Base-by-base conservation (phyloP, 352 stramenopile species). In the Blastocystis sp. region DNA sequence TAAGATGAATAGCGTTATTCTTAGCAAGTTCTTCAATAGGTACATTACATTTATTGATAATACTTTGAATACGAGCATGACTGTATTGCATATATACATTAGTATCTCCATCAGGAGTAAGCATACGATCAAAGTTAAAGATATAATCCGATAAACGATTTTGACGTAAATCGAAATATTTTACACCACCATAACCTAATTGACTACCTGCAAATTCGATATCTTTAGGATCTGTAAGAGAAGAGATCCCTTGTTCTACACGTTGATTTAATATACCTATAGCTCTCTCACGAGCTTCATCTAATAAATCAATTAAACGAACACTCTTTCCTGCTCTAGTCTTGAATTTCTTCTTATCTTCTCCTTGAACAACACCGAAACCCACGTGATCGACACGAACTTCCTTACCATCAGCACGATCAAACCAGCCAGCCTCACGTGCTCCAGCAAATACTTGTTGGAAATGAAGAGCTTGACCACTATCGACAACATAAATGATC, bases 151-250 rank as follows among this genome's bases (percentile, higher is more conserved):
- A 93, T 33, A 83, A 88, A 10, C 88, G 89, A 67, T 92, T 91
- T 68, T 95, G 82, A 49, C 86, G 82, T 56, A 98, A 75, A 72
- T 99, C 92, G 73, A 95, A 95, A 76, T 99, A 99, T 77, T 98
- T 98, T 52, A 98, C 88, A 10, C 88, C 91, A 46, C 88, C 89
- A 69, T 98, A 98, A 47, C 91, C 91, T 57, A 98, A 83, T 52
- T 86, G 83, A 59, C 88, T 80, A 5, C 90, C 88, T 2, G 89
- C 83, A 7, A 48, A 24, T 11, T 92, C 82, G 24, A 95, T 75
- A 70, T 95, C 80, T 3, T 92, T 84, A 49, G 76, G 71, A 4
- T 81, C 75, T 33, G 24, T 32, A 21, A 65, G 45, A 32, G 39
- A 31, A 28, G 42, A 31, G 13, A 69, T 31, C 30, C 68, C 80